These are phyloP conservation scores for Hypocreales sp. DNA, from an alignment of 2,329 filamentous ascomycete genomes.

Conservation along the genomic window DNA sequence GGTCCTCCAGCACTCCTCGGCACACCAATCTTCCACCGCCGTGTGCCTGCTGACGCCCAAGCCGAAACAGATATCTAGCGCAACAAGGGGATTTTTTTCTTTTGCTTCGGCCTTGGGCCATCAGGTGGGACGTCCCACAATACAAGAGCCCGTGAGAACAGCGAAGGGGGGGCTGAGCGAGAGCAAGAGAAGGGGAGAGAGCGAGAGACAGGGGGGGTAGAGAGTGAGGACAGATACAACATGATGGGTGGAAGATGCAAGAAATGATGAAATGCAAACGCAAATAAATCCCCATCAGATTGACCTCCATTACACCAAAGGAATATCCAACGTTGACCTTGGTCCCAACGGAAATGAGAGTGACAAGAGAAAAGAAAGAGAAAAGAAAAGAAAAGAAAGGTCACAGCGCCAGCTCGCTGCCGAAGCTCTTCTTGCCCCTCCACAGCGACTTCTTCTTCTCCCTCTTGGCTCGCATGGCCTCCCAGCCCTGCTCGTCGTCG, in stretches of 20 bases:
- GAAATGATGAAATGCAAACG: no score
- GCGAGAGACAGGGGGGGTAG: not conserved
- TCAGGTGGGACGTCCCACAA: no score
- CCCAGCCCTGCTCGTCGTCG: constrained; percentile 55
- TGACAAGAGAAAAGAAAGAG: constrained; percentile 1
- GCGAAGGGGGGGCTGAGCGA: constrained; percentile 2
- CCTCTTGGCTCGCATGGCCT: constrained; percentile 52
- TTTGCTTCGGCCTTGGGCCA: no score
- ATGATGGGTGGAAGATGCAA: no score
- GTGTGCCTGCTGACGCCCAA: constrained; percentile 6
- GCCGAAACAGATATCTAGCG: constrained; percentile 3
- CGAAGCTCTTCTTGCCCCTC: constrained; percentile 43
- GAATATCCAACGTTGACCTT: no score
- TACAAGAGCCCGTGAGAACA: no score
- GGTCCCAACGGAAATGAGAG: not conserved
- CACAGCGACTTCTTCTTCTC: constrained; percentile 53
- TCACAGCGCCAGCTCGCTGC: constrained; percentile 23
- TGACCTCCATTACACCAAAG: not conserved
- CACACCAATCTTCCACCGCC: constrained; percentile 5
- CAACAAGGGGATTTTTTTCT: no score
- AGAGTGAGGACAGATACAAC: not conserved
- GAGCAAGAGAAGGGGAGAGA: constrained; percentile 2
- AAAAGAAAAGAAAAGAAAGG: constrained; percentile 3
- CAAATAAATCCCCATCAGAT: not conserved
- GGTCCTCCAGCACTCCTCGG: constrained; percentile 3